phyloP scores from a whole-genome alignment of 2,329 filamentous ascomycete genomes.

The Phialemonium atrogriseum region DNA sequence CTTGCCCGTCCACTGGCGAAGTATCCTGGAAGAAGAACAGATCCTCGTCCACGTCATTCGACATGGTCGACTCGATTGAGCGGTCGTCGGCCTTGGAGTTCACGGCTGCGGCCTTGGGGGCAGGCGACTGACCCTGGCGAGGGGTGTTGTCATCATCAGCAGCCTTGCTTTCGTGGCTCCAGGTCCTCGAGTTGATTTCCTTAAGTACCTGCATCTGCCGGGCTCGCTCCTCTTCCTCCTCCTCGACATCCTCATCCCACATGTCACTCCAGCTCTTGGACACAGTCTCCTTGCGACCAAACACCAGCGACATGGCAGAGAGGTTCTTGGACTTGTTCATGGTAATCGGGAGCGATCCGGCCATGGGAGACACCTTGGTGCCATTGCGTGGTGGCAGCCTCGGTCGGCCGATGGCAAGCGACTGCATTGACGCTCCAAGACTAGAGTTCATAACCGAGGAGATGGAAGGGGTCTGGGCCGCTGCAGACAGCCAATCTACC shows the following conservation, averaged over 20 bases:
- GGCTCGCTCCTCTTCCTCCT: conserved; percentile 59
- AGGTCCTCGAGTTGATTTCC: conserved; percentile 65
- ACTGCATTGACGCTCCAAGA: conserved; percentile 73
- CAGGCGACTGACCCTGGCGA: conserved; percentile 30
- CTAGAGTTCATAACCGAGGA: conserved; percentile 80
- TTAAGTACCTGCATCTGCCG: conserved; percentile 53
- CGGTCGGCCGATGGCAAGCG: conserved; percentile 48
- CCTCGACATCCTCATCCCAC: conserved; percentile 86
- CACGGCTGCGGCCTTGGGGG: conserved; percentile 28
- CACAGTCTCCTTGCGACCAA: conserved; percentile 69
- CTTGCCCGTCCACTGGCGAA: conserved; percentile 25
- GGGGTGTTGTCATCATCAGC: conserved; percentile 33
- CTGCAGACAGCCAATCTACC: conserved; percentile 71
- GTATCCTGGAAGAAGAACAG: conserved; percentile 67
- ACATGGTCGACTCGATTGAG: conserved; percentile 23
- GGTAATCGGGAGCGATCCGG: conserved; percentile 68
- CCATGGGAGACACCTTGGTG: conserved; percentile 48
- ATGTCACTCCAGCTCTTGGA: conserved; percentile 99
- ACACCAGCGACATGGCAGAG: conserved; percentile 67
- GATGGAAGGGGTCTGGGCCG: conserved; percentile 70
- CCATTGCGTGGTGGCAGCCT: conserved; percentile 35
- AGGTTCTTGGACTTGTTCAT: conserved; percentile 64
- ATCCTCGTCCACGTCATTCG: conserved; percentile 52
- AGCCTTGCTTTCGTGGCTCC: conserved; percentile 66
- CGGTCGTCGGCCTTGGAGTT: conserved; percentile 29